These are phyloP conservation scores for Rugonectria rugulosa DNA, from an alignment of 2,329 filamentous ascomycete genomes.

Conservation along the genomic window DNA sequence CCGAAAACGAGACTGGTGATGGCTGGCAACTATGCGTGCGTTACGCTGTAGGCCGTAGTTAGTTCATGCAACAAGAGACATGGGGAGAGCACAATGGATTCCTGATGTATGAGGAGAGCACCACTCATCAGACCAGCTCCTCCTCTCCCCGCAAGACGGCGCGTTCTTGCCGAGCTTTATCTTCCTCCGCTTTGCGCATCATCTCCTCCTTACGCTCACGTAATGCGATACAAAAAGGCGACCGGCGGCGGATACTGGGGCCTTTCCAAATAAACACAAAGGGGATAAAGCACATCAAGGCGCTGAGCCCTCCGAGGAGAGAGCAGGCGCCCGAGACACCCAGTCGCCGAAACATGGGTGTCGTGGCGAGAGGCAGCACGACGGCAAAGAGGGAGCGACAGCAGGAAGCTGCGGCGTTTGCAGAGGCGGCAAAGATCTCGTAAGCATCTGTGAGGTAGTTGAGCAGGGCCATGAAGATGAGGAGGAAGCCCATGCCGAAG, in stretches of 20 bases:
- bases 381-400: conserved; percentile 96
- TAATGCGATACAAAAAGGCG: conserved; percentile 69
- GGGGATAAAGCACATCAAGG: conserved; percentile 59
- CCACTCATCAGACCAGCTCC: conserved; percentile 13
- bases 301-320: conserved; percentile 58
- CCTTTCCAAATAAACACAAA: conserved; percentile 64
- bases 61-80: conserved; percentile 17
- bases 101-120: background rate
- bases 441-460: conserved; percentile 75
- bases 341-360: conserved; percentile 56
- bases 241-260: conserved; percentile 61
- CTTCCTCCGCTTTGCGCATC: conserved; percentile 48
- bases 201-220: conserved; percentile 58
- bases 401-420: conserved; percentile 83
- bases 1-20: no score
- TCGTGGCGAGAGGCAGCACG: conserved; percentile 64
- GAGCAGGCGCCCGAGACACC: conserved; percentile 60
- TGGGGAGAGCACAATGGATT: background rate
- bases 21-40: no score
- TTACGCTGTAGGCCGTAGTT: conserved; percentile 15
- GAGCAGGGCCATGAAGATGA: conserved; percentile 70
- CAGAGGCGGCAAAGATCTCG: conserved; percentile 72
- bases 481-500: conserved; percentile 68
- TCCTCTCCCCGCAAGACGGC: conserved; percentile 32
- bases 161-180: conserved; percentile 40